These are phyloP conservation scores for Fusarium incarnatum DNA, from an alignment of 2,329 filamentous ascomycete genomes.

Conservation along the genomic window DNA sequence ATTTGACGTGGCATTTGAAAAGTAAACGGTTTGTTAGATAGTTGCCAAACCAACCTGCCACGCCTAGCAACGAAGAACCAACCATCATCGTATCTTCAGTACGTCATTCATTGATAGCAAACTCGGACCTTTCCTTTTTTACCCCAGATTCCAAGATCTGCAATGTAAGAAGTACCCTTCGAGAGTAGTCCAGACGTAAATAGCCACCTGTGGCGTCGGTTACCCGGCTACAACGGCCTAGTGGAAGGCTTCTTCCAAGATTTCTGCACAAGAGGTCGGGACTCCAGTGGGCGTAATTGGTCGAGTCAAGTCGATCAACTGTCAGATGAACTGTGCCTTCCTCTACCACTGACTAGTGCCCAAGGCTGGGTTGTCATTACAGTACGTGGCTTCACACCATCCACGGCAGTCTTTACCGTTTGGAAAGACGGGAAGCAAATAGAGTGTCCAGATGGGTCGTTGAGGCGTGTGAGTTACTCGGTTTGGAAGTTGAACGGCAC, in stretches of 20 bases:
- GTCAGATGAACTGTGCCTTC: background rate
- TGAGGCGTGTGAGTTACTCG: background rate
- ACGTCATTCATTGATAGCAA: background rate
- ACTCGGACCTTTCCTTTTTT: background rate
- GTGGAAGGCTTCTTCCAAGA: background rate
- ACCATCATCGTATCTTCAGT: background rate
- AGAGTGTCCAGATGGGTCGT: background rate
- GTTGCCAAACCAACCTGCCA: background rate
- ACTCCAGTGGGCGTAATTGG: background rate
- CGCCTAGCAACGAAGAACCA: background rate
- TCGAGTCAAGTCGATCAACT: background rate
- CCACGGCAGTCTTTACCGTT: background rate
- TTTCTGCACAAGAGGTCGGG: background rate
- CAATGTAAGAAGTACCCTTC: background rate
- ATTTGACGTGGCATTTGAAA: background rate
- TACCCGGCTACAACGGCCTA: slow-evolving; percentile 17
- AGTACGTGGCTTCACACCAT: background rate
- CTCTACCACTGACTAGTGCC: background rate
- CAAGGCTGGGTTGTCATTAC: background rate
- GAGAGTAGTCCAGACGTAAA: background rate
- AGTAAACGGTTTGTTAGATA: background rate
- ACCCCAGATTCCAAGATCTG: background rate
- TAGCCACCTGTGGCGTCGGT: slow-evolving; percentile 11
- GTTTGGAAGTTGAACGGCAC: background rate
- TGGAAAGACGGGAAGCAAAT: background rate